Evolutionary conservation across 805 yeast genomes (phyloP).

Genomic region (Starmera pachycereana): DNA sequence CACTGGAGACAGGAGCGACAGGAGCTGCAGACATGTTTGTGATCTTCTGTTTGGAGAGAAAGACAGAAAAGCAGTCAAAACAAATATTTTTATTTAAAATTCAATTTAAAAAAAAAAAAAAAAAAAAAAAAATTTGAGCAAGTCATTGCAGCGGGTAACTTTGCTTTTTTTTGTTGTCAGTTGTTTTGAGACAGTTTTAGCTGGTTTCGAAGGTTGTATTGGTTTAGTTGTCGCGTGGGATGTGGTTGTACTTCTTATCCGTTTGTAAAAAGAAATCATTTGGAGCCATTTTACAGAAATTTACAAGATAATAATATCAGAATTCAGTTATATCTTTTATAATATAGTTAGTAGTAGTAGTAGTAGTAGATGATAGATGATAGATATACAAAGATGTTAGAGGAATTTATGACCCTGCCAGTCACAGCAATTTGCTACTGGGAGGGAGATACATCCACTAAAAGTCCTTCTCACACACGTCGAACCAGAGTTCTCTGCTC

Average conservation of each 20-base stretch:
- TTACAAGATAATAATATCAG: too few relatives aligned
- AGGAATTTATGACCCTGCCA: conserved; percentile 13
- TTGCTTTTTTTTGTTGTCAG: background rate
- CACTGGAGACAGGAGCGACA: conserved; percentile 59
- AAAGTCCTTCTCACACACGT: background rate
- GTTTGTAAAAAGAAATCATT: too few relatives aligned
- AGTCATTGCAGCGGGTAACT: conserved; percentile 4
- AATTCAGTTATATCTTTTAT: too few relatives aligned
- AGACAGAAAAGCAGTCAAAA: background rate
- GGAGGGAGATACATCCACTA: conserved; percentile 14
- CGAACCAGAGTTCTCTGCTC: background rate
- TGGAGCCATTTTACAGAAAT: too few relatives aligned
- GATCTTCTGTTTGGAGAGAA: background rate
- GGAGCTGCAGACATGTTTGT: conserved; percentile 12
- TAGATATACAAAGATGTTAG: conserved; percentile 1
- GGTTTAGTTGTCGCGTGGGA: too few relatives aligned
- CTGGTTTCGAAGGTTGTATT: background rate
- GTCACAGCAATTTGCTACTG: conserved; percentile 6
- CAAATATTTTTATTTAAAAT: background rate
- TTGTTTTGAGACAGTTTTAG: too few relatives aligned
- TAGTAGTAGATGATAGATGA: too few relatives aligned
- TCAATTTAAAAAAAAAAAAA: background rate
- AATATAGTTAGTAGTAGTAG: background rate
- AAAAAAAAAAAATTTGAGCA: background rate
- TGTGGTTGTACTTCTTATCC: too few relatives aligned